Conservation (phyloP, 345 rosid species). For the Lumnitzera racemosa region DNA sequence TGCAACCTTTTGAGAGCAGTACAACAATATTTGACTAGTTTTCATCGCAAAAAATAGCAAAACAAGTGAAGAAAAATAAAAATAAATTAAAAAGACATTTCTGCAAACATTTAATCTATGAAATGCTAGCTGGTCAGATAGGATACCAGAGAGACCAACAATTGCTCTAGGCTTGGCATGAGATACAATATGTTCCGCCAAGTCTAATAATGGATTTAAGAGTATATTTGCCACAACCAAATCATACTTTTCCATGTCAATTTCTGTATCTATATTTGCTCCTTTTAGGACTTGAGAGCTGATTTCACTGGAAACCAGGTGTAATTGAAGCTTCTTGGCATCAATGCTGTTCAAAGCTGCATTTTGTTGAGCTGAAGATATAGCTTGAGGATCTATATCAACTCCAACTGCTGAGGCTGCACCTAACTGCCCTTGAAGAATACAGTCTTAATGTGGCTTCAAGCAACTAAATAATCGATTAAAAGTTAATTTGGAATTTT, state of each 20-base stretch:
- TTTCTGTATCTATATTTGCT: slow-evolving; percentile 5
- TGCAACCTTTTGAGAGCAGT: too few species aligned
- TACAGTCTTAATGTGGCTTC: neutral
- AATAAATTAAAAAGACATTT: too few species aligned
- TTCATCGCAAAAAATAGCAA: too few species aligned
- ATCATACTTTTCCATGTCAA: slow-evolving; percentile 39
- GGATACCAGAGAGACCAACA: slow-evolving; percentile 59
- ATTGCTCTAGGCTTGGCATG: slow-evolving; percentile 64
- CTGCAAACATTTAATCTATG: too few species aligned
- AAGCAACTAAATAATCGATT: neutral
- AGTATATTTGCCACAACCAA: slow-evolving; percentile 76
- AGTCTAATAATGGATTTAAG: slow-evolving; percentile 62
- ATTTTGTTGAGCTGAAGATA: slow-evolving; percentile 52
- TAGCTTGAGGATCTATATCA: slow-evolving; percentile 66
- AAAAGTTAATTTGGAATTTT: neutral
- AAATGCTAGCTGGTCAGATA: slow-evolving; percentile 61
- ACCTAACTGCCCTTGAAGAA: slow-evolving; percentile 44
- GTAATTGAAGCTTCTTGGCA: slow-evolving; percentile 39
- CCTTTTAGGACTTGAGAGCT: slow-evolving; percentile 8
- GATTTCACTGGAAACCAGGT: slow-evolving; percentile 29
- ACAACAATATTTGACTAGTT: too few species aligned
- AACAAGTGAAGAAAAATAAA: too few species aligned
- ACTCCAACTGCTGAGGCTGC: slow-evolving; percentile 59
- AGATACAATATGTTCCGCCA: slow-evolving; percentile 65
- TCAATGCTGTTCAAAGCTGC: slow-evolving; percentile 54